These are phyloP conservation scores for Entomophthora muscae DNA, from an alignment of 371 early-diverging fungal species.

Conservation along the genomic window DNA sequence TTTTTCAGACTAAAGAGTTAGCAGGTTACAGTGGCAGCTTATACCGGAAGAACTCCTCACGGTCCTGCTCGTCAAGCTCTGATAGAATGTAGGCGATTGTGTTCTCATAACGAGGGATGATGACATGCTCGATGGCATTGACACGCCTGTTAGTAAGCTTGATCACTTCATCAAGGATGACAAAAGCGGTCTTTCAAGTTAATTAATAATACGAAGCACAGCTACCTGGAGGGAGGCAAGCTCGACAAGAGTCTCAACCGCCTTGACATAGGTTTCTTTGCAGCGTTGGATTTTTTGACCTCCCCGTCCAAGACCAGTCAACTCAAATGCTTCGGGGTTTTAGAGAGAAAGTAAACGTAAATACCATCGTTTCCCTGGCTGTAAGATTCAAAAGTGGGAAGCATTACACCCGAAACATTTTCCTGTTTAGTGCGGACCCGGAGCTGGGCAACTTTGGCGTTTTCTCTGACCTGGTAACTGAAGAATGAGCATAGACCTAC, in stretches of 20 bases:
- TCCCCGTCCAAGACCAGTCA: conserved; percentile 93
- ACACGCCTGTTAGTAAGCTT: conserved; percentile 98
- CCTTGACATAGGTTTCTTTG: conserved; percentile 84
- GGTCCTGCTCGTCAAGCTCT: conserved; percentile 98
- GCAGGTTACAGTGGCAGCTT: not conserved
- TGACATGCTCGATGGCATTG: conserved; percentile 97
- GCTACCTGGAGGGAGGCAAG: conserved; percentile 88
- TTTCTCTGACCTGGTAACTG: conserved; percentile 89
- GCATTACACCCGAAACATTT: conserved; percentile 93
- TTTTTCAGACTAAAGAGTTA: conserved; percentile 61
- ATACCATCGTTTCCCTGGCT: conserved; percentile 68
- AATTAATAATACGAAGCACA: conserved; percentile 10
- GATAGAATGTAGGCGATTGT: conserved; percentile 94
- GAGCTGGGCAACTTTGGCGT: conserved; percentile 74
- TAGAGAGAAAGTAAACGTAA: conserved; percentile 8
- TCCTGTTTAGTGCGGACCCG: conserved; percentile 83
- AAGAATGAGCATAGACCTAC: not conserved
- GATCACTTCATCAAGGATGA: conserved; percentile 96
- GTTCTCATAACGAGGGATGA: conserved; percentile 97
- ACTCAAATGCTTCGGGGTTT: conserved; percentile 54
- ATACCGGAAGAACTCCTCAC: conserved; percentile 98
- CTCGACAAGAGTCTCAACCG: conserved; percentile 88
- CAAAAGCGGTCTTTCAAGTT: conserved; percentile 62
- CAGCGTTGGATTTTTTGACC: conserved; percentile 93
- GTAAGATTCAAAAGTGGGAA: conserved; percentile 82